Evolutionary conservation across 345 rosid genomes (phyloP).

Genomic region (Salix brachista): DNA sequence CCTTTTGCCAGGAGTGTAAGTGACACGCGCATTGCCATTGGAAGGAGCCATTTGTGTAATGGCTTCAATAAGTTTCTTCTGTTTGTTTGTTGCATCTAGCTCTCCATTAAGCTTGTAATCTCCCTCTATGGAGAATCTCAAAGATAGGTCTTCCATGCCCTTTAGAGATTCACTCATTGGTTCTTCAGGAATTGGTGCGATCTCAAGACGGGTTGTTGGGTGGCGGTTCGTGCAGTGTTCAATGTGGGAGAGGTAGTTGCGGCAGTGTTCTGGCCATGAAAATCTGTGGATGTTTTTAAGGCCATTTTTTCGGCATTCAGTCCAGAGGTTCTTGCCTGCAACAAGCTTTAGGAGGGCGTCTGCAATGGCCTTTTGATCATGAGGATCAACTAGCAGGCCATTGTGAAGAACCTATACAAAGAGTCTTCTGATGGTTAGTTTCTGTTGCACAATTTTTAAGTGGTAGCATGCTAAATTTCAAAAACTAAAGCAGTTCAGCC

Average conservation of each 20-base stretch:
- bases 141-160: conserved; percentile 76
- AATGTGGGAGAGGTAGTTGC: conserved; percentile 73
- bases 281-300: conserved; percentile 55
- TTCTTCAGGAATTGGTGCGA: conserved; percentile 65
- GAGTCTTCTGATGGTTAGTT: conserved; percentile 8
- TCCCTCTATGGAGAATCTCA: conserved; percentile 75
- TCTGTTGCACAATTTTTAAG: background rate
- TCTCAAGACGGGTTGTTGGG: conserved; percentile 60
- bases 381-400: conserved; percentile 65
- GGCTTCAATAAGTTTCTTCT: conserved; percentile 65
- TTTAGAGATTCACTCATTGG: conserved; percentile 80
- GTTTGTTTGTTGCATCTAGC: conserved; percentile 58
- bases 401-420: conserved; percentile 52
- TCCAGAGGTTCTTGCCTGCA: conserved; percentile 57
- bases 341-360: conserved; percentile 70
- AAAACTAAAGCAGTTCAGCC: background rate
- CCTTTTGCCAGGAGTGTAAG: conserved; percentile 64
- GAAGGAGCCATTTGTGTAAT: conserved; percentile 46
- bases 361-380: conserved; percentile 57
- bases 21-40: conserved; percentile 35
- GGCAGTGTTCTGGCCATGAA: conserved; percentile 77
- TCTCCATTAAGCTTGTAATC: conserved; percentile 66
- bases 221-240: conserved; percentile 78
- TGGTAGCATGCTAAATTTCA: background rate
- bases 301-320: conserved; percentile 59